Base-by-base conservation (phyloP, 2,329 filamentous ascomycete species). In the Apiospora sp. region DNA sequence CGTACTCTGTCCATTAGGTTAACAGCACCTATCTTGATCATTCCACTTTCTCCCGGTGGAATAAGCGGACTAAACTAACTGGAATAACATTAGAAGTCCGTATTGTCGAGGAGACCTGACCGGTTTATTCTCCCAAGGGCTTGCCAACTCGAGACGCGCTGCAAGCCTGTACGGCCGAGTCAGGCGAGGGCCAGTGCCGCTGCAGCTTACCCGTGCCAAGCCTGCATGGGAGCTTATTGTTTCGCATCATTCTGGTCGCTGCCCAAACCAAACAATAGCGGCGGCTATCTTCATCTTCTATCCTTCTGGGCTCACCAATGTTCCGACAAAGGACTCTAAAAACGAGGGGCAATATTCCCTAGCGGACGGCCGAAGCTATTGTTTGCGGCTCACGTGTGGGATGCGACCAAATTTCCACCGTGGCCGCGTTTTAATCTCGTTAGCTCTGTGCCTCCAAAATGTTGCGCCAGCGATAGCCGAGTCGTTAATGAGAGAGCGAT, bases 181-280 rank as follows among this genome's bases (percentile, higher is more conserved):
- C 58, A 64, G 58, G 58, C 58, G 22, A 37, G 41, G 19, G 34
- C n/a, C 34, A 64, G 30, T 64, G 58, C 58, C 34, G 58, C 58
- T 64, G 58, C 58, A 64, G 58, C 58, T 22, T 64, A n/a, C 58
- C 58, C 22, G 58, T 41, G 58, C 58, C 58, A 64, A 64, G 58
- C 58, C 30, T 64, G 58, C 58, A 41, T 64, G 58, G 58, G 58
- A 64, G 58, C 58, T 64, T 64, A 41, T 64, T 64, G 58, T 41
- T n/a, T 64, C 58, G 58, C 58, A 13, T 64, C 58, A n/a, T n/a
- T 64, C 27, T 24, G 54, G 54, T 22, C 54, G 34, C 27, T 22
- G 30, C 54, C 16, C 19, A 22, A 19, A 4, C 5, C 7, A n/a
- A 22, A 37, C 24, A 61, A 37, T 41, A 64, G 34, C 34, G 30